Percentiles rank a stretch among this genome's conserved stretches.
phyloP scores from a whole-genome alignment of 2,329 filamentous ascomycete species.

The Zymoseptoria pseudotritici region DNA sequence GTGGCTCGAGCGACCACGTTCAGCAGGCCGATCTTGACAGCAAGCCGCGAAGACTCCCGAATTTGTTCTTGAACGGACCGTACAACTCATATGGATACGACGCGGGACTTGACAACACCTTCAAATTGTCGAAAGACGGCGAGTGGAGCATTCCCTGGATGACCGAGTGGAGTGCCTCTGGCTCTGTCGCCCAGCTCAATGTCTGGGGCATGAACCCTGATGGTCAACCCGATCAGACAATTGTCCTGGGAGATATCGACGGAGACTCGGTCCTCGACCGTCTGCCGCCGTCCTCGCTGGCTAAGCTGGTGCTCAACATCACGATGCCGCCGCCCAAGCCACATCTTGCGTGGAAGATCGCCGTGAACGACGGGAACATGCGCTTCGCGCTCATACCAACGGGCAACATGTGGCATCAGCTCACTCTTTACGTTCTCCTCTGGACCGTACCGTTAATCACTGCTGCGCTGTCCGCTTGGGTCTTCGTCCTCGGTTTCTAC shows the following conservation, averaged over 20 bases:
- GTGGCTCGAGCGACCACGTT: conserved; percentile 51
- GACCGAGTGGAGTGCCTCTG: conserved; percentile 48
- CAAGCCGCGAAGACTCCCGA: conserved; percentile 46
- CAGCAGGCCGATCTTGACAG: conserved; percentile 50
- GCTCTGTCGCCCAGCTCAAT: conserved; percentile 51
- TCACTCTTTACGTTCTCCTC: conserved; percentile 47
- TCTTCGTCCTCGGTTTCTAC: conserved; percentile 54
- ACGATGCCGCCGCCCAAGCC: conserved; percentile 45
- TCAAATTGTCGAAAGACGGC: conserved; percentile 40
- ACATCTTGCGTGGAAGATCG: conserved; percentile 47
- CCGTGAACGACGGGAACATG: conserved; percentile 46
- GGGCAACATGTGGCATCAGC: conserved; percentile 46
- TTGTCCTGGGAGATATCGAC: conserved; percentile 53
- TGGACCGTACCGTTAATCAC: conserved; percentile 45
- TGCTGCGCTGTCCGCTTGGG: conserved; percentile 43
- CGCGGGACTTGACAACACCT: conserved; percentile 46
- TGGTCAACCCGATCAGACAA: conserved; percentile 51
- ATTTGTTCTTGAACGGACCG: conserved; percentile 54
- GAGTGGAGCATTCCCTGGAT: conserved; percentile 52
- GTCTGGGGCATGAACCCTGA: conserved; percentile 59
- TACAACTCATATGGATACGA: conserved; percentile 59
- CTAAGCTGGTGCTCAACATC: conserved; percentile 42
- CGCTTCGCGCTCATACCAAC: conserved; percentile 45
- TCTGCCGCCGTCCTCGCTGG: conserved; percentile 50
- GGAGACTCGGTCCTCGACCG: conserved; percentile 53